Evolutionary conservation across 257 asterid species (phyloP).

Genomic region (Nicotiana attenuata): DNA sequence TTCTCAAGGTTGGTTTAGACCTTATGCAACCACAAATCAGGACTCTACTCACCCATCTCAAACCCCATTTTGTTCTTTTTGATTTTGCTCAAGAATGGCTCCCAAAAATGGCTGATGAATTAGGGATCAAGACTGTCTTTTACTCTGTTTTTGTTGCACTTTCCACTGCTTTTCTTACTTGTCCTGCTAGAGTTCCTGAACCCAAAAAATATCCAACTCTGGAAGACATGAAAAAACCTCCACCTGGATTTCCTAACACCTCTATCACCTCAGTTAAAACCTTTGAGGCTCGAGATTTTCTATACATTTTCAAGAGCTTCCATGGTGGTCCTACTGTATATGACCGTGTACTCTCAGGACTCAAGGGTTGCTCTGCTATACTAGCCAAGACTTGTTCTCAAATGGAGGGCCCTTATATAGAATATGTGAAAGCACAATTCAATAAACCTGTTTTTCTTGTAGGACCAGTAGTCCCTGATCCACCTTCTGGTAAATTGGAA

Average conservation of each 20-base stretch:
- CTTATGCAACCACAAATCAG: conserved; percentile 47
- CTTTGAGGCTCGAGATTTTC: conserved; percentile 43
- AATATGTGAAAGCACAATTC: conserved; percentile 40
- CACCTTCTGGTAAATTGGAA: conserved; percentile 27
- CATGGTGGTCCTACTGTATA: conserved; percentile 31
- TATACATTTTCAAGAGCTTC: conserved; percentile 40
- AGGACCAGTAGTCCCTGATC: conserved; percentile 45
- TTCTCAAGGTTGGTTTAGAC: conserved; percentile 42
- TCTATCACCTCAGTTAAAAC: conserved; percentile 25
- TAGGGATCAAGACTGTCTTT: conserved; percentile 38
- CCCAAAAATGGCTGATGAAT: conserved; percentile 32
- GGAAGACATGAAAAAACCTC: conserved; percentile 38
- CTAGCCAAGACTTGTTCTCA: conserved; percentile 46
- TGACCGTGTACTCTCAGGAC: conserved; percentile 39
- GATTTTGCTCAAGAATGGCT: conserved; percentile 64
- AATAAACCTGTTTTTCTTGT: conserved; percentile 36
- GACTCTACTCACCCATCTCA: conserved; percentile 18
- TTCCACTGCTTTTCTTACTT: conserved; percentile 38
- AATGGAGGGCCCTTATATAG: conserved; percentile 44
- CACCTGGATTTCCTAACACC: conserved; percentile 45
- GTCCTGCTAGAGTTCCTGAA: conserved; percentile 34
- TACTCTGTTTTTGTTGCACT: conserved; percentile 42
- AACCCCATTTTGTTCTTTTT: conserved; percentile 50
- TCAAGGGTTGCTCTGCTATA: conserved; percentile 35
- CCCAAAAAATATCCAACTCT: conserved; percentile 21